Evolutionary conservation across 2,329 filamentous ascomycete genomes (phyloP), one percentile per base, ranked within the genome.

Genomic region (Paraphaeosphaeria sporulosa): DNA sequence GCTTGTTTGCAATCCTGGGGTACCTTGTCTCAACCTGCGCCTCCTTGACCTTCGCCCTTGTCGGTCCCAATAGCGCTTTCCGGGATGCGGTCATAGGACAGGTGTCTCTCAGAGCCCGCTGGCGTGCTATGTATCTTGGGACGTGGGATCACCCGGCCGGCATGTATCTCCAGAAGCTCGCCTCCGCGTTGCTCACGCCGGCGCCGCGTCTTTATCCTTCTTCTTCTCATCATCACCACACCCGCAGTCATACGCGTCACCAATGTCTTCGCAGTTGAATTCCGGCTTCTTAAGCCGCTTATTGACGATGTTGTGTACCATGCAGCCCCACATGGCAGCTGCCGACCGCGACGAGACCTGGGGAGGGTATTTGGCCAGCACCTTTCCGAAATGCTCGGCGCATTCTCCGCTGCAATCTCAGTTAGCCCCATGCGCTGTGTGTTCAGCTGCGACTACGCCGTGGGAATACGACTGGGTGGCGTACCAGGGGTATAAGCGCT

Each of bases 291-390:
- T 75, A 61, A 90, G 77, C 69, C 86, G 84, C 70, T 85, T 82
- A 70, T 90, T 90, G 62, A 90, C 87, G 69, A 88, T 82, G 64
- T 90, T 90, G 70, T 90, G 87, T 43, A 89, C 85, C 70, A 87
- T 86, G 72, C 87, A 90, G 9, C 84, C 87, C 87, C 87, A 90
- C 30, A 83, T 87, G 3, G 87, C 86, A n/a, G 87, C 87, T 1
- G 84, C 82, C 56, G 83, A 84, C 44, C 87, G 81, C 23, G 86
- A 87, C 5, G 84, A 86, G 17, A 88, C 86, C 70, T 90, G 87
- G 15, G 87, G 87, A 43, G 87, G 87, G 66, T 85, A 89, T 66
- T 87, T 86, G 67, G 83, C 81, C 36, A 90, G 74, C 64, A 89
- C 83, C 64, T 83, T 77, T 62, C 86, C 83, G 72, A 90, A 90